These are phyloP conservation scores for Metroxylon sagu DNA, from an alignment of 176 grass and related monocot genomes.

Conservation along the genomic window DNA sequence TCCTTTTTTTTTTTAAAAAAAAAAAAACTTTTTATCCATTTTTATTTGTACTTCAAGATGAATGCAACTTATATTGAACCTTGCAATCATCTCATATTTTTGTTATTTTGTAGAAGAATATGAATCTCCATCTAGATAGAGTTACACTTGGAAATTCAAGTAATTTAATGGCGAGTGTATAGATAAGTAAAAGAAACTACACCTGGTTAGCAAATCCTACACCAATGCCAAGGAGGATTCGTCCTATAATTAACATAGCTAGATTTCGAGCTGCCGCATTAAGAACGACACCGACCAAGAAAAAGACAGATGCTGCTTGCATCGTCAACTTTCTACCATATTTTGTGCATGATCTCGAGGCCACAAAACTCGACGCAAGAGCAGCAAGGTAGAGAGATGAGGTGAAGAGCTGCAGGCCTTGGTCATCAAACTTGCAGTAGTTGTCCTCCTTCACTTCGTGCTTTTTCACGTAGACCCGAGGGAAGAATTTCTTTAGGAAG, in stretches of 20 bases:
- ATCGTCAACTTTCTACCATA: neutral
- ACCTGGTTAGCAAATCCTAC: conserved; percentile 19
- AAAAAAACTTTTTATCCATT: no score
- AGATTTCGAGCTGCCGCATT: neutral
- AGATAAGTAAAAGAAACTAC: neutral
- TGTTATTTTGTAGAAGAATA: no score
- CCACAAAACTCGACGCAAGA: neutral
- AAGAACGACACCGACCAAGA: conserved; percentile 6
- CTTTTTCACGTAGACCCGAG: conserved; percentile 20
- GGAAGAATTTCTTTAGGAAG: conserved; percentile 36
- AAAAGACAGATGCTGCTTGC: conserved; percentile 14
- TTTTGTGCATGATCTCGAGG: neutral
- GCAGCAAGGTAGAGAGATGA: conserved; percentile 8
- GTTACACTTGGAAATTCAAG: no score
- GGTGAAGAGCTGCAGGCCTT: conserved; percentile 7
- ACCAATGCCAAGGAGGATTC: conserved; percentile 17
- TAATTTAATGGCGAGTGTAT: no score
- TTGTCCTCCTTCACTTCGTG: conserved; percentile 26
- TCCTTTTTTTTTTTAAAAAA: no score
- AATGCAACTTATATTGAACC: no score
- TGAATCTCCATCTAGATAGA: no score
- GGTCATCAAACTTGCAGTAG: conserved; percentile 29
- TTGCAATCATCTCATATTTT: no score
- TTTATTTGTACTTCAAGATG: no score
- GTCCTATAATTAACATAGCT: conserved; percentile 3